These are phyloP conservation scores for Exophiala sp. DNA, from an alignment of 2,329 filamentous ascomycete species.

Conservation along the genomic window DNA sequence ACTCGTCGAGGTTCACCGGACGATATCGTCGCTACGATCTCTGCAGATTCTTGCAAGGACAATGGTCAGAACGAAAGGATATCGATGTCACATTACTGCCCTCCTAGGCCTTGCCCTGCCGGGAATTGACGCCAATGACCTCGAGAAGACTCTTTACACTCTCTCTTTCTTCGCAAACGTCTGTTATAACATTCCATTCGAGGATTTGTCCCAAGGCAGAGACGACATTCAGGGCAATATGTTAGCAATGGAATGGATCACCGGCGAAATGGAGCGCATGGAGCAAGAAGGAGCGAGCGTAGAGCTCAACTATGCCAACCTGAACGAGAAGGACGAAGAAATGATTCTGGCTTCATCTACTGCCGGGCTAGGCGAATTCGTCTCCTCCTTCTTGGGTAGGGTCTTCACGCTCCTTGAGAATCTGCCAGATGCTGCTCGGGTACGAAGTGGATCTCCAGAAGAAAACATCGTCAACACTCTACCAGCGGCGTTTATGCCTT, in stretches of 20 bases:
- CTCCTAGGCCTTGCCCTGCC: slow-evolving; percentile 88
- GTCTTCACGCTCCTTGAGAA: slow-evolving; percentile 96
- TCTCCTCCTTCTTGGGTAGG: slow-evolving; percentile 83
- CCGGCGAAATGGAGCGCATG: slow-evolving; percentile 88
- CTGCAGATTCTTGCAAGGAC: slow-evolving; percentile 88
- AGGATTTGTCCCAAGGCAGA: slow-evolving; percentile 69
- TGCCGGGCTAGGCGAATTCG: slow-evolving; percentile 87
- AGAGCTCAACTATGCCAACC: slow-evolving; percentile 79
- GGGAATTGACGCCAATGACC: slow-evolving; percentile 94
- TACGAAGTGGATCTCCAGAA: slow-evolving; percentile 87
- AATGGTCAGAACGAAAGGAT: slow-evolving; percentile 92
- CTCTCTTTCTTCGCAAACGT: slow-evolving; percentile 93
- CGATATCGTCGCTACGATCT: slow-evolving; percentile 86
- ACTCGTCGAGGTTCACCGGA: slow-evolving; percentile 93
- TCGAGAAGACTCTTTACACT: slow-evolving; percentile 93
- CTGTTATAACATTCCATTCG: slow-evolving; percentile 92
- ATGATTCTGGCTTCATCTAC: slow-evolving; percentile 90
- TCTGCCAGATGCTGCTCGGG: slow-evolving; percentile 80
- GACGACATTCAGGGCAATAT: slow-evolving; percentile 68
- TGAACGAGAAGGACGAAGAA: slow-evolving; percentile 82
- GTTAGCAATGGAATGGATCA: slow-evolving; percentile 88
- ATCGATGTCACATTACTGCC: slow-evolving; percentile 91
- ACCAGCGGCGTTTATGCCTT: slow-evolving; percentile 82
- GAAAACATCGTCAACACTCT: slow-evolving; percentile 96
- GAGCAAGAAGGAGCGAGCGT: slow-evolving; percentile 82